Percentiles rank a stretch among this genome's conserved stretches.
Conservation (phyloP, 2,329 filamentous ascomycete species). For the Trichoderma guizhouense region DNA sequence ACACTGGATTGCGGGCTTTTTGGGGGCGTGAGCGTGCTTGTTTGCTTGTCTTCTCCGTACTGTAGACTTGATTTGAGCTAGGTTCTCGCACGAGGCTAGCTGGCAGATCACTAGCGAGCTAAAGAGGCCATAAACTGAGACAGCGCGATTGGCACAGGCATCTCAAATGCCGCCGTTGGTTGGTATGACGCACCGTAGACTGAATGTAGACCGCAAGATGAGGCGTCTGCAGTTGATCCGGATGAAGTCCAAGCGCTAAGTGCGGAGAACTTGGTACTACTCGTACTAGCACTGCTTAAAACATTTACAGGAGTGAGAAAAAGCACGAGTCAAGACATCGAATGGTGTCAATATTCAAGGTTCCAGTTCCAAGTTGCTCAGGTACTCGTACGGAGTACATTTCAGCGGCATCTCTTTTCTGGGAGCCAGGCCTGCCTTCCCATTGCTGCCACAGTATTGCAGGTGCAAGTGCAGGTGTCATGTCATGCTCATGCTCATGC, state of each 20-base stretch:
- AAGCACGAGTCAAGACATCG: not conserved
- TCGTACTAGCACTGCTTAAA: too few species aligned
- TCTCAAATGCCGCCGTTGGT: not conserved
- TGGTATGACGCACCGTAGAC: not conserved
- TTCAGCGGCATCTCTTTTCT: too few species aligned
- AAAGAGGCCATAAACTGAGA: not conserved
- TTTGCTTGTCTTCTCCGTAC: not conserved
- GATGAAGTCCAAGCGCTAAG: not conserved
- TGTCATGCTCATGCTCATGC: not conserved
- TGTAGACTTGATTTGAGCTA: not conserved
- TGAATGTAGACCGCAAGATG: not conserved
- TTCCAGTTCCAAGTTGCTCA: too few species aligned
- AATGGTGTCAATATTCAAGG: too few species aligned
- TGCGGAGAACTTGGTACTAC: constrained; percentile 1
- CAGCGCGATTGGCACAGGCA: not conserved
- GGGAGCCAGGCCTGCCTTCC: not conserved
- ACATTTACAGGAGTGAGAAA: not conserved
- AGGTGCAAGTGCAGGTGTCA: not conserved
- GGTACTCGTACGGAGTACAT: not conserved
- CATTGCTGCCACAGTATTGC: not conserved
- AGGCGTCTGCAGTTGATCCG: not conserved
- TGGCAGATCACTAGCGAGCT: not conserved
- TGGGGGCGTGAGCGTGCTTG: not conserved
- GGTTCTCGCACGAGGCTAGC: not conserved
- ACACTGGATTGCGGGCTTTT: not conserved